phyloP scores from a whole-genome alignment of 805 yeast species.

The Schwanniomyces sp. region DNA sequence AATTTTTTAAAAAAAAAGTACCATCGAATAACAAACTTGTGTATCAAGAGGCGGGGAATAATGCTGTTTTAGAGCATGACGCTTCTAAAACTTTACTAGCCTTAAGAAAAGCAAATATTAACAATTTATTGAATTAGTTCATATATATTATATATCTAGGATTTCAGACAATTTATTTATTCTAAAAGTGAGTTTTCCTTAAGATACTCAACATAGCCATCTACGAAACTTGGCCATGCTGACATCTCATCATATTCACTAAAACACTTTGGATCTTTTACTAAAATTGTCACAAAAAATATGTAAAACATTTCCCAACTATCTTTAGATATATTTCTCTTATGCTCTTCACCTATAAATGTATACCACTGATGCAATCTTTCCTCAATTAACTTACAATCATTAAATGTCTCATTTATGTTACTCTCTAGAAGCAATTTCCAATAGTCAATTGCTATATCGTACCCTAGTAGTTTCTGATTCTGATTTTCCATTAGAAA shows the following conservation, averaged over 20 bases:
- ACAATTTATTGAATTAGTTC: constrained; percentile 34
- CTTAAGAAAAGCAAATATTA: constrained; percentile 41
- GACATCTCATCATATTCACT: constrained; percentile 70
- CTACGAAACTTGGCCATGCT: constrained; percentile 92
- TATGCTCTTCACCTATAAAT: constrained; percentile 47
- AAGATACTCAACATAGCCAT: constrained; percentile 71
- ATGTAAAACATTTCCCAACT: constrained; percentile 83
- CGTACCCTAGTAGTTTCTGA: constrained; percentile 55
- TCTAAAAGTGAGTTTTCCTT: constrained; percentile 20
- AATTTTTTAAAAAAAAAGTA: constrained; percentile 26
- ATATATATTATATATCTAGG: neutral
- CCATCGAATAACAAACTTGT: constrained; percentile 25
- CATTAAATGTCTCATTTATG: constrained; percentile 11
- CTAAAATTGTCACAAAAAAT: constrained; percentile 53
- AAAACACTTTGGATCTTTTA: constrained; percentile 48
- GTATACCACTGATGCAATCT: constrained; percentile 56
- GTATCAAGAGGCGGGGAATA: constrained; percentile 4
- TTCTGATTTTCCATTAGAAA: constrained; percentile 59
- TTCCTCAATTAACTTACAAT: constrained; percentile 12
- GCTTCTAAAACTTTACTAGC: constrained; percentile 40
- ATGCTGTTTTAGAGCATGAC: constrained; percentile 25
- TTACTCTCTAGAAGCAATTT: constrained; percentile 48
- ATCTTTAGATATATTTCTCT: constrained; percentile 61
- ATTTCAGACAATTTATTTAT: neutral
- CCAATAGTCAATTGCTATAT: constrained; percentile 79